Conservation (phyloP, 2,329 filamentous ascomycete genomes). For the Aureobasidium sp. region DNA sequence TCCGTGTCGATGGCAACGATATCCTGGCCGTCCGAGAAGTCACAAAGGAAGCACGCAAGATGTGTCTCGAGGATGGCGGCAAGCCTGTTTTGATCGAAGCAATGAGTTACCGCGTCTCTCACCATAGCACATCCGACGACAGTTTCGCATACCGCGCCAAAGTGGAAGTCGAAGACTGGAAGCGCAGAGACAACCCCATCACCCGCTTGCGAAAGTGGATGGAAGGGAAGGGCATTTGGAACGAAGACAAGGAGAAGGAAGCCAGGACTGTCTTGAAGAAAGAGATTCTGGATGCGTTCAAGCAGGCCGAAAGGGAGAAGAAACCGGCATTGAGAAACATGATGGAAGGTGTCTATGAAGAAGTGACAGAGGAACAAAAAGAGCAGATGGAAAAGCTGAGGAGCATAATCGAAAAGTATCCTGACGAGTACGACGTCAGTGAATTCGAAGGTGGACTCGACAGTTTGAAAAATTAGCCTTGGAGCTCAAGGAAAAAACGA, state of each 20-base stretch:
- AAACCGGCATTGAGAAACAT: constrained; percentile 64
- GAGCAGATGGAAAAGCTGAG: constrained; percentile 70
- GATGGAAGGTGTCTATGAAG: constrained; percentile 87
- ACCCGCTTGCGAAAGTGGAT: constrained; percentile 84
- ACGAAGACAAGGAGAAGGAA: constrained; percentile 73
- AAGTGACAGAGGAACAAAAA: constrained; percentile 70
- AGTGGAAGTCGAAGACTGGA: constrained; percentile 94
- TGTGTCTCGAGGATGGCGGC: constrained; percentile 75
- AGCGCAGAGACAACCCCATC: constrained; percentile 80
- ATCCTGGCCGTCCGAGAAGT: constrained; percentile 82
- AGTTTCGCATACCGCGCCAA: constrained; percentile 91
- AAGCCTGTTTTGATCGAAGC: constrained; percentile 83
- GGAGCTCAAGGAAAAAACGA: not conserved
- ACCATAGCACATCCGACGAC: constrained; percentile 95
- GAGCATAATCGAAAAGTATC: constrained; percentile 75
- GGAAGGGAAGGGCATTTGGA: constrained; percentile 75
- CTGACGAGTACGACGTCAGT: constrained; percentile 80
- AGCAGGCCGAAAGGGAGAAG: constrained; percentile 73
- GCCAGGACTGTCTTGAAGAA: constrained; percentile 60
- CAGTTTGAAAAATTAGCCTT: constrained; percentile 42
- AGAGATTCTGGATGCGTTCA: constrained; percentile 76
- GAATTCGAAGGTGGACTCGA: constrained; percentile 68
- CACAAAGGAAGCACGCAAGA: constrained; percentile 65
- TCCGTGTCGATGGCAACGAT: constrained; percentile 90
- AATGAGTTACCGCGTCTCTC: constrained; percentile 96